A percentile compares a stretch with the other conserved stretches of the same genome.
These are phyloP conservation scores for Pythium aristosporum DNA, from an alignment of 352 stramenopile species.

Conservation along the genomic window DNA sequence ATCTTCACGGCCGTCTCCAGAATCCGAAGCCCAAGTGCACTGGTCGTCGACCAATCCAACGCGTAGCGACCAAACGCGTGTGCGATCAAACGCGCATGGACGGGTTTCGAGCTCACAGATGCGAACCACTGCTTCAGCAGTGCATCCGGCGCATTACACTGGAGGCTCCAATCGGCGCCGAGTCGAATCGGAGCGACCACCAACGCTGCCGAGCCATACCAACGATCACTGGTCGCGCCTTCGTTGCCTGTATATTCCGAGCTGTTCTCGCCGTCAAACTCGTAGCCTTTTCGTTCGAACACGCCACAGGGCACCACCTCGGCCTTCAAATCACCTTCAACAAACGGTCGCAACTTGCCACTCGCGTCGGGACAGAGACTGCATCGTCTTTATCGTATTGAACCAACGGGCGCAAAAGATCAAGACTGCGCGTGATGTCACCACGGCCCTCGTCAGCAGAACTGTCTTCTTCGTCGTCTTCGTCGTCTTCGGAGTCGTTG, in stretches of 20 bases:
- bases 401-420: background rate
- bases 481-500: too few relatives aligned
- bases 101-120: background rate
- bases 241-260: conserved; percentile 13
- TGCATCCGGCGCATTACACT: background rate
- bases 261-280: conserved; percentile 7
- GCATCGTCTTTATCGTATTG: background rate
- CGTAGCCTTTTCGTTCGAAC: background rate
- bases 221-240: conserved; percentile 8
- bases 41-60: background rate
- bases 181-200: conserved; percentile 10
- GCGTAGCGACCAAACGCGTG: background rate
- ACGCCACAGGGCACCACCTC: conserved; percentile 11
- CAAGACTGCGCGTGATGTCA: background rate
- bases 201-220: conserved; percentile 20
- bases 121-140: background rate
- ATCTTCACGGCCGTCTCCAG: background rate
- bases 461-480: too few relatives aligned
- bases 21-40: background rate
- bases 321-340: background rate
- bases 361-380: background rate
- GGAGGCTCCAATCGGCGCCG: background rate
- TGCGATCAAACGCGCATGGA: conserved; percentile 4
- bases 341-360: background rate
- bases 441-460: too few relatives aligned